Conservation (phyloP, 345 rosid genomes). For the Melaleuca alternifolia region DNA sequence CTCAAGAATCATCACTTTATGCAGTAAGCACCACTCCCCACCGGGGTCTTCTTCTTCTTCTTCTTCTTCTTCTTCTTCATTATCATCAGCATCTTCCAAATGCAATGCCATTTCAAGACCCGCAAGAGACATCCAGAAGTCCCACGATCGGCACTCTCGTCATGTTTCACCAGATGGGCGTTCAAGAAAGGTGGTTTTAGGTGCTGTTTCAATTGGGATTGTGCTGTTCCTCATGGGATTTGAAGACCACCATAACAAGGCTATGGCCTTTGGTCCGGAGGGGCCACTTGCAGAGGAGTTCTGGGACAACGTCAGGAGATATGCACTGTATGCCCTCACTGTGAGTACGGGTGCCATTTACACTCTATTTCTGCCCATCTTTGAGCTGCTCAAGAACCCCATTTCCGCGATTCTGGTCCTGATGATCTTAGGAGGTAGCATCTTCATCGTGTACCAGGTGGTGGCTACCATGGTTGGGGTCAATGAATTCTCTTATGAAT, state of each 20-base stretch:
- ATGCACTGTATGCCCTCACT: conserved; percentile 84
- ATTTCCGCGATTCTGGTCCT: conserved; percentile 64
- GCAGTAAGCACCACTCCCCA: neutral
- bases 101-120: neutral
- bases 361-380: conserved; percentile 43
- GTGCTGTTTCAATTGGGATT: conserved; percentile 50
- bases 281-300: conserved; percentile 89
- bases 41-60: neutral
- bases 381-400: conserved; percentile 77
- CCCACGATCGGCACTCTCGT: neutral
- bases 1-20: neutral
- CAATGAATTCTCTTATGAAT: conserved; percentile 63
- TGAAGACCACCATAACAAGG: conserved; percentile 39
- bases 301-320: conserved; percentile 97
- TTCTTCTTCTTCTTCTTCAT: neutral
- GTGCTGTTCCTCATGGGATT: conserved; percentile 33
- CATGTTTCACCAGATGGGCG: neutral
- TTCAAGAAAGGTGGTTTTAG: conserved; percentile 29
- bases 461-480: conserved; percentile 82
- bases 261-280: conserved; percentile 78
- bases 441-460: conserved; percentile 62
- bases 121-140: neutral
- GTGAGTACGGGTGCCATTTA: conserved; percentile 91
- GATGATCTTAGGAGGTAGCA: conserved; percentile 50
- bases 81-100: neutral